Conservation (phyloP, 192 early-diverging fungal species). For the Phycomyces blakesleeanus region DNA sequence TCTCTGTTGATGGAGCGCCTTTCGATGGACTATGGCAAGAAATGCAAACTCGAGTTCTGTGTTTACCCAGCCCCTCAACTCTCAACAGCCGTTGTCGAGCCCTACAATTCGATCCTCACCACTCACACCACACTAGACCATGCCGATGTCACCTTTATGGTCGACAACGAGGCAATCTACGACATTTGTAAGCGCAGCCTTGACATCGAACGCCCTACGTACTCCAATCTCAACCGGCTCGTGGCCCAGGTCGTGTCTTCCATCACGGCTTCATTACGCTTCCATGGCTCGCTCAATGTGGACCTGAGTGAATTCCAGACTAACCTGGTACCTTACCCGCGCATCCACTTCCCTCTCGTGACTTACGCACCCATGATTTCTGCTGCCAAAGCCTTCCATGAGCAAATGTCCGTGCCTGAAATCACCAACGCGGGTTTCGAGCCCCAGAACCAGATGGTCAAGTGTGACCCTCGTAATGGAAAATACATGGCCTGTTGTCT, state of each 20-base stretch:
- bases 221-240: conserved; percentile 95
- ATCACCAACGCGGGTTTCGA: conserved; percentile 98
- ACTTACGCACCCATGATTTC: conserved; percentile 96
- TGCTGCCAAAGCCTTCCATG: conserved; percentile 94
- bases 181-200: conserved; percentile 98
- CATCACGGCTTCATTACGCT: conserved; percentile 98
- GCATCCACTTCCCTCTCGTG: conserved; percentile 98
- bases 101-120: conserved; percentile 99
- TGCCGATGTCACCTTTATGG: conserved; percentile 99
- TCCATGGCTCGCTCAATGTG: conserved; percentile 97
- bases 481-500: conserved; percentile 99
- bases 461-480: conserved; percentile 95
- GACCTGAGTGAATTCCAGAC: conserved; percentile 99
- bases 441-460: conserved; percentile 98
- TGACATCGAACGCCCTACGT: conserved; percentile 94
- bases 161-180: conserved; percentile 99
- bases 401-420: conserved; percentile 91
- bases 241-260: conserved; percentile 99
- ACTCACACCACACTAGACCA: conserved; percentile 99
- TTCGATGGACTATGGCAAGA: conserved; percentile 99
- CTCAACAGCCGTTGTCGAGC: conserved; percentile 95
- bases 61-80: conserved; percentile 98
- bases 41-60: conserved; percentile 99
- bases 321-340: conserved; percentile 99
- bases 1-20: conserved; percentile 96